Percentiles rank a stretch among this genome's conserved stretches.
phyloP scores from a whole-genome alignment of 306 rosid species.

The Castanospermum australe region DNA sequence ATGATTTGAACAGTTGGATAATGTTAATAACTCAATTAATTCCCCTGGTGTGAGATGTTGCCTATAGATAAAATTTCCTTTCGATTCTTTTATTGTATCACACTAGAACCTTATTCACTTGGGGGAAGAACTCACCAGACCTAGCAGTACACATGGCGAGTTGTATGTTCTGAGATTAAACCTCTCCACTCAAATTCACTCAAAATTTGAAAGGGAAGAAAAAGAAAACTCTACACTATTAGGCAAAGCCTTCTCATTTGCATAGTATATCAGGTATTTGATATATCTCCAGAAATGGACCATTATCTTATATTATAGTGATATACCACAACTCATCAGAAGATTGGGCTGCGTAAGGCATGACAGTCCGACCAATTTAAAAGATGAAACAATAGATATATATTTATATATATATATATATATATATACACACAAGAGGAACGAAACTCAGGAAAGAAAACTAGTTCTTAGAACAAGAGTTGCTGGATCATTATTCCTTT shows the following conservation, averaged over 20 bases:
- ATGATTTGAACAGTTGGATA: no score
- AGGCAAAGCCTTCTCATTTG: neutral
- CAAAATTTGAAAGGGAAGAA: no score
- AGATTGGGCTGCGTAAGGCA: neutral
- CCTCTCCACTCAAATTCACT: neutral
- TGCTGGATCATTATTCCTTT: conserved; percentile 13
- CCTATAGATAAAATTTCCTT: no score
- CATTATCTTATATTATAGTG: neutral
- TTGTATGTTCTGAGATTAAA: neutral
- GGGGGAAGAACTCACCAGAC: no score
- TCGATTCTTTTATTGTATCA: no score
- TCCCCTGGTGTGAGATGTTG: no score
- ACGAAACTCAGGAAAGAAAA: neutral
- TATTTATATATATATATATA: no score
- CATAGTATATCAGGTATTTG: neutral
- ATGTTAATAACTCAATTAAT: no score
- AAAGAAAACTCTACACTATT: no score
- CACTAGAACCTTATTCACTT: no score
- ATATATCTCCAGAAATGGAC: neutral
- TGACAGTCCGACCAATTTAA: neutral
- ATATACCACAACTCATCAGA: neutral
- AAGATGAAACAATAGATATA: neutral
- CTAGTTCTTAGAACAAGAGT: neutral
- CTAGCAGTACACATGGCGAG: no score
- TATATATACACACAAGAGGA: no score